Conservation (phyloP, 2,329 filamentous ascomycete species). For the Botrytis elliptica region DNA sequence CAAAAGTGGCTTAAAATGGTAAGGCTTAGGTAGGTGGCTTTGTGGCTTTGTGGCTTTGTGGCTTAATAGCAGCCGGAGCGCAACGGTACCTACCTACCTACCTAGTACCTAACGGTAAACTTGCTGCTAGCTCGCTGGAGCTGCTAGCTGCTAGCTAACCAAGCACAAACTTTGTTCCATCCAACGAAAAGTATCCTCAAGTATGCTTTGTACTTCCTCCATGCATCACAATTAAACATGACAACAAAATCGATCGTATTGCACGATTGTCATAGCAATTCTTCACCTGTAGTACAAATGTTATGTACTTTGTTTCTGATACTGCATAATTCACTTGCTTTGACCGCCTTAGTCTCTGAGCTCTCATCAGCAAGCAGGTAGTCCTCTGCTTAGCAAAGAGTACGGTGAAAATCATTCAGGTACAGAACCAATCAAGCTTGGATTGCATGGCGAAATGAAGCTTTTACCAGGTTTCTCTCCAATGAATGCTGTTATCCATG, state of each 20-base stretch:
- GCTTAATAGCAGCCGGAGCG: no score
- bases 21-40: not conserved
- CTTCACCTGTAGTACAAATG: not conserved
- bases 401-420: not conserved
- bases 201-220: not conserved
- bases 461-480: not conserved
- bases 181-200: not conserved
- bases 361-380: not conserved
- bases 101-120: not conserved
- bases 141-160: not conserved
- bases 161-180: not conserved
- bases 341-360: not conserved
- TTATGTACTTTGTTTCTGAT: not conserved
- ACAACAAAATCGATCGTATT: not conserved
- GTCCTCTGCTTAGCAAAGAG: not conserved
- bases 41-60: no score
- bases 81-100: no score
- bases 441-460: not conserved
- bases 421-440: not conserved
- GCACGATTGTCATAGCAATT: not conserved
- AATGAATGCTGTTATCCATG: not conserved
- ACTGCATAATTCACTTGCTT: not conserved
- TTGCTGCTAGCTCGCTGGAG: not conserved
- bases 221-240: not conserved
- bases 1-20: not conserved